Evolutionary conservation across 257 asterid genomes (phyloP), one percentile per base, ranked within the genome.

Genomic region (Forsythia suspensa): DNA sequence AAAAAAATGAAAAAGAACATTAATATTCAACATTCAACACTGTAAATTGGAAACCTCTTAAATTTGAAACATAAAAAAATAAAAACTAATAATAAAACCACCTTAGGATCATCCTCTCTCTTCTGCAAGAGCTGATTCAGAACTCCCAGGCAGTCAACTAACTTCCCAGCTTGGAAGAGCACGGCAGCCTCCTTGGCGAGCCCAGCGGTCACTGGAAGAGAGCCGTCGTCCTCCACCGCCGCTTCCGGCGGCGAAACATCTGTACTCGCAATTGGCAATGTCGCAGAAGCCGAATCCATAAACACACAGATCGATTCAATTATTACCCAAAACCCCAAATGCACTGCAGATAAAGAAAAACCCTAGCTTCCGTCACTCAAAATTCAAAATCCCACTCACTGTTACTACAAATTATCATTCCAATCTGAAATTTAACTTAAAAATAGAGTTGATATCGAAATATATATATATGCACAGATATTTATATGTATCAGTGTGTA

Each of bases 21-120:
- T 44, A 11, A 11, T 44, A 10, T 44, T 44, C 16, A 43, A 43
- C 48, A 43, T 13, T 10, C 51, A 10, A 43, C 11, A 10, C 15
- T 43, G 15, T 43, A 43, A 43, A 43, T 43, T 43, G 51, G 51
- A 43, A 43, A 10, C 51, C 51, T 10, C 4, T 3, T 43, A 43
- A 43, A 43, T 43, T 43, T 43, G 13, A 43, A 43, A 43, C 11
- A 29, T 43, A 9, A 13, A 43, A 43, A 43, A 43, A 43, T 8
- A 43, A 8, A 43, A 43, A 43, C 48, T 43, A 43, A 43, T 2
- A 43, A 9, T 11, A 43, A 43, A 51, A 15, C n/a, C 80, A 95
- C 98, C 97, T 92, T 95, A 8, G 94, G 96, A 92, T 92, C 96
- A 81, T 85, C 87, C 76, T 75, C 80, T 82, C 90, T 91, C 86